Base-by-base conservation (phyloP, 2,329 filamentous ascomycete genomes). In the Neonectria faginata region DNA sequence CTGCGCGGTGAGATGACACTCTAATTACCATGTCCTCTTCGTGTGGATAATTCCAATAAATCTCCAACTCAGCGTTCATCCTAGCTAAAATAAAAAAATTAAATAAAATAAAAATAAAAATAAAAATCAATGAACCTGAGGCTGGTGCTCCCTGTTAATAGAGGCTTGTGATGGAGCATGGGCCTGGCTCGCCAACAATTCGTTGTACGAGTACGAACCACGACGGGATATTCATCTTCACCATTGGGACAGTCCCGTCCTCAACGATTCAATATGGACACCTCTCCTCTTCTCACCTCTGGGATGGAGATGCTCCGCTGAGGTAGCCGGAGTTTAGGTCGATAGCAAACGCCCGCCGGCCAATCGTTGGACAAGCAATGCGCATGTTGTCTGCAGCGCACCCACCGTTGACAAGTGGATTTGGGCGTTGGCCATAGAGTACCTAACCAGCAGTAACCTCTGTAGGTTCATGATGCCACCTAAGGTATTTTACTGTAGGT, bases 331-430 rank as follows among this genome's bases (percentile, higher is more conserved):
- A 14, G 27, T 57, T 62, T 54, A 7, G 36, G 36, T 39, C 36
- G 22, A n/a, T 33, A 61, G 42, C 27, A n/a, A 52, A n/a, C 12
- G 36, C 18, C 3, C 14, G 25, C 25, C 25, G 45, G 14, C 66
- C 66, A 67, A 68, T 66, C 22, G 57, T 29, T 27, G n/a, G 25
- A 27, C 27, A 31, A 33, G 47, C 50, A 44, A 64, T 31, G 66
- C 59, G 54, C 66, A 67, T 67, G 65, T 47, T 58, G 48, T 62
- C 65, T 57, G 50, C 55, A 44, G 44, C 62, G 39, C 22, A 20
- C 33, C 14, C 25, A 5, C 16, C 11, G 53, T 53, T 50, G 56
- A n/a, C 51, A 57, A 57, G 39, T 18, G n/a, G 39, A 14, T 18
- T 6, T 18, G 3, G n/a, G 39, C n/a, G 14, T 41, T 18, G n/a